Evolutionary conservation across 371 early-diverging fungal genomes (phyloP).

Genomic region (Mucor irregularis): DNA sequence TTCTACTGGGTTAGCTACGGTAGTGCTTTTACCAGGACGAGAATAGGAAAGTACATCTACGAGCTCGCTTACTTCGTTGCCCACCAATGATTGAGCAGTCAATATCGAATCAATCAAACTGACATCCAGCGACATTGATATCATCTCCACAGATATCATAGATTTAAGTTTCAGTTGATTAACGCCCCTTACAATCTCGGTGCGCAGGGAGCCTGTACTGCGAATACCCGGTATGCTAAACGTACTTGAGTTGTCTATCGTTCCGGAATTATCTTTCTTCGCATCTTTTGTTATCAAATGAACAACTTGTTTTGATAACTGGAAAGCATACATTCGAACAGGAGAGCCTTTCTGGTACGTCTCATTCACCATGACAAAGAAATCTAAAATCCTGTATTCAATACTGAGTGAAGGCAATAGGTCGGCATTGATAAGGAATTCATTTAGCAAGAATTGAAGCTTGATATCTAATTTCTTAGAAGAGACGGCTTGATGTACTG

Average conservation of each 20-base stretch:
- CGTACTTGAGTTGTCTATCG: conserved; percentile 43
- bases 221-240: conserved; percentile 64
- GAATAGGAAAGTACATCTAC: conserved; percentile 70
- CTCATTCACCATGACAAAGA: conserved; percentile 59
- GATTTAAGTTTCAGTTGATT: conserved; percentile 43
- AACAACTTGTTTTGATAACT: conserved; percentile 58
- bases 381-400: conserved; percentile 60
- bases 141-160: conserved; percentile 63
- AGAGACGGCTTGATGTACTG: neutral
- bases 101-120: conserved; percentile 75
- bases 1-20: neutral
- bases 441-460: conserved; percentile 64
- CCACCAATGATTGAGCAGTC: conserved; percentile 77
- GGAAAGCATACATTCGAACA: conserved; percentile 51
- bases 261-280: neutral
- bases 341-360: conserved; percentile 29
- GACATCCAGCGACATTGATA: conserved; percentile 68
- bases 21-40: conserved; percentile 20
- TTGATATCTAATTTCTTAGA: conserved; percentile 50
- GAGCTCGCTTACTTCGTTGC: conserved; percentile 78
- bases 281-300: conserved; percentile 49
- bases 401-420: conserved; percentile 68
- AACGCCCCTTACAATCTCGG: conserved; percentile 8
- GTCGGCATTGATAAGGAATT: conserved; percentile 62
- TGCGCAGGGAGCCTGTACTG: conserved; percentile 52